phyloP scores from a whole-genome alignment of 2,329 filamentous ascomycete genomes.

The Coniochaeta pulveracea region DNA sequence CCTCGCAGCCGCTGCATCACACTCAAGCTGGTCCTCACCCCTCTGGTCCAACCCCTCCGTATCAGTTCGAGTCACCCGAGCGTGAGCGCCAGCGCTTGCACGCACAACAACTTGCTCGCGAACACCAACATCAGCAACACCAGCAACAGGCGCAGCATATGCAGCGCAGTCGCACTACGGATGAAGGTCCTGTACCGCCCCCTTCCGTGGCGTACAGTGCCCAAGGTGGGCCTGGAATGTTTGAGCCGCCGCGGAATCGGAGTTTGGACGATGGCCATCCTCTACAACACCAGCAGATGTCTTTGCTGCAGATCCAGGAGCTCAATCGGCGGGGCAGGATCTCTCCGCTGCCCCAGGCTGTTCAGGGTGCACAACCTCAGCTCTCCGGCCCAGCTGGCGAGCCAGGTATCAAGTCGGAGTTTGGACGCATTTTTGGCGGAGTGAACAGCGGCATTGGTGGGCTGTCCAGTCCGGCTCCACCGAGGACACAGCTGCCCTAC shows the following conservation, averaged over 20 bases:
- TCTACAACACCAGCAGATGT: constrained; percentile 46
- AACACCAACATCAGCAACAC: too few species aligned
- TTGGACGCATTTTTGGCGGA: constrained; percentile 91
- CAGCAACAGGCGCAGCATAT: constrained; percentile 18
- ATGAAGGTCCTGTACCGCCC: constrained; percentile 35
- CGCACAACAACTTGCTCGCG: constrained; percentile 21
- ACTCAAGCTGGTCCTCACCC: constrained; percentile 19
- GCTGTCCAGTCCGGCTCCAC: constrained; percentile 38
- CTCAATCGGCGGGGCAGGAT: constrained; percentile 72
- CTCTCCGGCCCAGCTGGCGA: constrained; percentile 69
- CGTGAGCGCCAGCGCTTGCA: constrained; percentile 37
- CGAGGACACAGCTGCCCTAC: constrained; percentile 32
- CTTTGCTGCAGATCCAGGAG: constrained; percentile 68
- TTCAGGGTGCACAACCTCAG: constrained; percentile 81
- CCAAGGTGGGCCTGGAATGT: constrained; percentile 27
- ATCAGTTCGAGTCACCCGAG: constrained; percentile 30
- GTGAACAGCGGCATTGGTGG: constrained; percentile 52
- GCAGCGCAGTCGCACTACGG: constrained; percentile 28
- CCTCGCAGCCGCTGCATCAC: constrained; percentile 21
- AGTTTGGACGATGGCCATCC: constrained; percentile 42
- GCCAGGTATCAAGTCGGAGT: constrained; percentile 86
- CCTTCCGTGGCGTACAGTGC: constrained; percentile 38
- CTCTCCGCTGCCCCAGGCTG: constrained; percentile 84
- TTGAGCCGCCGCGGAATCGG: constrained; percentile 30
- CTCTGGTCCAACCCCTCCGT: constrained; percentile 17